These are phyloP conservation scores for Exutisphaerella laricina DNA, from an alignment of 2,329 filamentous ascomycete genomes.

Conservation along the genomic window DNA sequence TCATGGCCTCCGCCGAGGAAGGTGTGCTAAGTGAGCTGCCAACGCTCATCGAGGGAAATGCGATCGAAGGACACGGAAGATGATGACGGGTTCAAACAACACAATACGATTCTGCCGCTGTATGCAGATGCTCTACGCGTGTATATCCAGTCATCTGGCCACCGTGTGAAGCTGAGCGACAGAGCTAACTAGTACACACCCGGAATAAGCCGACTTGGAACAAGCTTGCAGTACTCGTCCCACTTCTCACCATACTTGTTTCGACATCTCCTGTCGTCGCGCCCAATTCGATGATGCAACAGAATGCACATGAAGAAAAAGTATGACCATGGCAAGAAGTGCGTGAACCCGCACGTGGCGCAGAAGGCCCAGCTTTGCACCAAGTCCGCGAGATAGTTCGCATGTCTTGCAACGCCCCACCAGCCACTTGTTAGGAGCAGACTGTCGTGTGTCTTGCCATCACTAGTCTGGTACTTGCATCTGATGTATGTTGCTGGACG, in stretches of 20 bases:
- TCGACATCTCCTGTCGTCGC: slow-evolving; percentile 58
- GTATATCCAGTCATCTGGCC: too few species aligned
- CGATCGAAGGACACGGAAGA: too few species aligned
- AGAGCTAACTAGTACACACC: too few species aligned
- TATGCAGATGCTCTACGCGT: too few species aligned
- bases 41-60: too few species aligned
- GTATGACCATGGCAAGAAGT: slow-evolving; percentile 20
- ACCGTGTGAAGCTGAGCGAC: too few species aligned
- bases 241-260: slow-evolving; percentile 90
- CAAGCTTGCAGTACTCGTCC: slow-evolving; percentile 77
- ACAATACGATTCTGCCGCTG: too few species aligned
- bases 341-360: slow-evolving; percentile 17
- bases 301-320: slow-evolving; percentile 19
- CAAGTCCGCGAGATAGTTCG: slow-evolving; percentile 22
- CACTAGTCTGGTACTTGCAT: slow-evolving; percentile 15
- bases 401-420: slow-evolving; percentile 20
- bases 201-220: slow-evolving; percentile 75
- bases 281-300: slow-evolving; percentile 11
- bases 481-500: slow-evolving; percentile 19
- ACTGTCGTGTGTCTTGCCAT: slow-evolving; percentile 17
- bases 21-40: too few species aligned
- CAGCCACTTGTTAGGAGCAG: slow-evolving; percentile 19
- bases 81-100: too few species aligned
- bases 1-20: too few species aligned
- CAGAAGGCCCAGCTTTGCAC: slow-evolving; percentile 19